Evolutionary conservation across 73 alveolate species (phyloP).

Genomic region (Paramecium primaurelia): DNA sequence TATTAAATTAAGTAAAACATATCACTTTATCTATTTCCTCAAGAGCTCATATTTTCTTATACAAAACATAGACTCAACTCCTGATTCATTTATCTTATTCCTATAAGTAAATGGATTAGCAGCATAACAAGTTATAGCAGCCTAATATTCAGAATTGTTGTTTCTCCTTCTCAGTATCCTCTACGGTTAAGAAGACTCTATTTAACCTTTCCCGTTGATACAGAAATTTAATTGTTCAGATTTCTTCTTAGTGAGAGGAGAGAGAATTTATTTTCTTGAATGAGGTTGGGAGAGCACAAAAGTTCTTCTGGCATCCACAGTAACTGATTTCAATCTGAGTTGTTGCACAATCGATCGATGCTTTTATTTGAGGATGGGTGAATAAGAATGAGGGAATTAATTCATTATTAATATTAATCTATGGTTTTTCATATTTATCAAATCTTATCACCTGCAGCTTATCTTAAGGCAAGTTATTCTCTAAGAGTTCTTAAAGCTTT

Average conservation of each 20-base stretch:
- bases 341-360: neutral
- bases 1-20: neutral
- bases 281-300: neutral
- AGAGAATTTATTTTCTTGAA: neutral
- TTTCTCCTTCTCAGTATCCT: neutral
- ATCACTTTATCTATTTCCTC: neutral
- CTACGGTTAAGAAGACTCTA: neutral
- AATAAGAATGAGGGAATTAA: neutral
- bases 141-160: neutral
- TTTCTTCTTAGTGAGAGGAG: neutral
- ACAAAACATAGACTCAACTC: neutral
- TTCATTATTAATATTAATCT: neutral
- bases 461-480: conserved; percentile 48
- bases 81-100: neutral
- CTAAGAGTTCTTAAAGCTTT: conserved; percentile 14
- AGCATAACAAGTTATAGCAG: neutral
- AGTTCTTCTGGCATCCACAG: neutral
- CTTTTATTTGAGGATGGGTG: neutral
- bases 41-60: neutral
- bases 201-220: neutral
- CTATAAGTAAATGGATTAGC: neutral
- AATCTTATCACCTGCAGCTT: conserved; percentile 37
- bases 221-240: neutral
- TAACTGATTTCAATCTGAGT: neutral
- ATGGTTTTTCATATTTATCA: neutral